phyloP scores from a whole-genome alignment of 768 basidiomycete genomes.

The Pleurotus tuber-regium region DNA sequence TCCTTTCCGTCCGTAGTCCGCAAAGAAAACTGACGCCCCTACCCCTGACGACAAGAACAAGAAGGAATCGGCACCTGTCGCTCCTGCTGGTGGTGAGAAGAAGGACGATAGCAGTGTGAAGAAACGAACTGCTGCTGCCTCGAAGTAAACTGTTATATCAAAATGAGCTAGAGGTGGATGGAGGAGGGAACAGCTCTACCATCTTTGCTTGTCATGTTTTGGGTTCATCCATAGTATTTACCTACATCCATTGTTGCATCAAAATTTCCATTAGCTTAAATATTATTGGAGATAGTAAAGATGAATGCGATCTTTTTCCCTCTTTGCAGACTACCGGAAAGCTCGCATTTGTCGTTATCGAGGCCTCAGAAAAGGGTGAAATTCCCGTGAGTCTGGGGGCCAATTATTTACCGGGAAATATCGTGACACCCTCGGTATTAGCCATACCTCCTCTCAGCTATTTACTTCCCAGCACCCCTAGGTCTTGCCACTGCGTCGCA shows the following conservation, averaged over 20 bases:
- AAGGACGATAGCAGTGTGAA: slow-evolving; percentile 66
- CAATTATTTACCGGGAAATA: slow-evolving; percentile 7
- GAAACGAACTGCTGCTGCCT: slow-evolving; percentile 49
- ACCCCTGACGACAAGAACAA: slow-evolving; percentile 66
- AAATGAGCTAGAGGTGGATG: slow-evolving; percentile 1
- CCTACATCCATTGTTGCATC: slow-evolving; percentile 5
- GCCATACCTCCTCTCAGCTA: not conserved
- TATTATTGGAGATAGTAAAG: slow-evolving; percentile 2
- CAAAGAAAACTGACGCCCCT: slow-evolving; percentile 75
- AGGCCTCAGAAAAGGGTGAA: no score
- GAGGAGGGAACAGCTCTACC: slow-evolving; percentile 3
- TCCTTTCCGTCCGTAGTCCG: slow-evolving; percentile 36
- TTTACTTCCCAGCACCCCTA: not conserved
- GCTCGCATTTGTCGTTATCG: not conserved
- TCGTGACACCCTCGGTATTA: slow-evolving; percentile 5
- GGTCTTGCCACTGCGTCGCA: slow-evolving; percentile 1
- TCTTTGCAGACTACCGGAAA: not conserved
- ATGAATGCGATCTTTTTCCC: slow-evolving; percentile 4
- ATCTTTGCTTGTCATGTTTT: not conserved
- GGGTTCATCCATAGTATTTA: slow-evolving; percentile 6
- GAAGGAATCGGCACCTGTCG: slow-evolving; percentile 61
- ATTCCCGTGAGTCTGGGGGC: not conserved
- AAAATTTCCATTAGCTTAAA: slow-evolving; percentile 1
- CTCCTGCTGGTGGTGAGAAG: slow-evolving; percentile 72
- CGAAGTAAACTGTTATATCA: slow-evolving; percentile 24